Percentiles rank a stretch among this genome's conserved stretches.
Conservation (phyloP, 2,329 filamentous ascomycete species). For the Penicillium sp. region DNA sequence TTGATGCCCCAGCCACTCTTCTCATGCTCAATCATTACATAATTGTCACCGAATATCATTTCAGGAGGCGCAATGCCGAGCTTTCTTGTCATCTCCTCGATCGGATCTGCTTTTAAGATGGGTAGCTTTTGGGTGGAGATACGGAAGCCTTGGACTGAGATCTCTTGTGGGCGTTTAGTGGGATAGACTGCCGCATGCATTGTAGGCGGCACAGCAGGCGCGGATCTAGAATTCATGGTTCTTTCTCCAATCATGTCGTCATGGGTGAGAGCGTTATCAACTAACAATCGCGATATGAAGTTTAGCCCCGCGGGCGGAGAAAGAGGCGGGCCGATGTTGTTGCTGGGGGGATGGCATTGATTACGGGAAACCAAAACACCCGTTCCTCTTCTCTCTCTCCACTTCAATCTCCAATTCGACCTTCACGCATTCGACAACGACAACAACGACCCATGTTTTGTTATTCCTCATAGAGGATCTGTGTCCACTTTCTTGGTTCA, state of each 20-base stretch:
- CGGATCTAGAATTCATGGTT: conserved; percentile 16
- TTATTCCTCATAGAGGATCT: not conserved
- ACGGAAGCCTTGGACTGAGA: conserved; percentile 66
- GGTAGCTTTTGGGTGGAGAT: conserved; percentile 86
- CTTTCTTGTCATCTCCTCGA: conserved; percentile 76
- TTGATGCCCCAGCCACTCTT: conserved; percentile 73
- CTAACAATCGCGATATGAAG: conserved; percentile 12
- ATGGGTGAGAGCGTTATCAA: conserved; percentile 4
- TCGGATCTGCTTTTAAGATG: conserved; percentile 88
- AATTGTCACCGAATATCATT: conserved; percentile 99
- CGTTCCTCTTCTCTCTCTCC: conserved; percentile 9
- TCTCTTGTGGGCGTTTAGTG: conserved; percentile 51
- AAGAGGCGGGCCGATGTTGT: conserved; percentile 32
- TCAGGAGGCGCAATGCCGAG: conserved; percentile 88
- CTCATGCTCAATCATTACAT: conserved; percentile 72
- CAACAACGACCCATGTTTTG: not conserved
- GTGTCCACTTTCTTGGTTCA: not conserved
- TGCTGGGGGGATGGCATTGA: conserved; percentile 20
- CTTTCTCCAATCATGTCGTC: conserved; percentile 14
- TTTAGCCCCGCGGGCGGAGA: conserved; percentile 35
- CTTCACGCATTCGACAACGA: not conserved
- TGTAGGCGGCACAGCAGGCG: conserved; percentile 29
- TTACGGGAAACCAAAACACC: conserved; percentile 18
- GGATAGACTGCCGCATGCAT: conserved; percentile 57
- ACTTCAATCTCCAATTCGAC: not conserved